These are phyloP conservation scores for Pezicula rhizophila DNA, from an alignment of 2,329 filamentous ascomycete species.

Conservation along the genomic window DNA sequence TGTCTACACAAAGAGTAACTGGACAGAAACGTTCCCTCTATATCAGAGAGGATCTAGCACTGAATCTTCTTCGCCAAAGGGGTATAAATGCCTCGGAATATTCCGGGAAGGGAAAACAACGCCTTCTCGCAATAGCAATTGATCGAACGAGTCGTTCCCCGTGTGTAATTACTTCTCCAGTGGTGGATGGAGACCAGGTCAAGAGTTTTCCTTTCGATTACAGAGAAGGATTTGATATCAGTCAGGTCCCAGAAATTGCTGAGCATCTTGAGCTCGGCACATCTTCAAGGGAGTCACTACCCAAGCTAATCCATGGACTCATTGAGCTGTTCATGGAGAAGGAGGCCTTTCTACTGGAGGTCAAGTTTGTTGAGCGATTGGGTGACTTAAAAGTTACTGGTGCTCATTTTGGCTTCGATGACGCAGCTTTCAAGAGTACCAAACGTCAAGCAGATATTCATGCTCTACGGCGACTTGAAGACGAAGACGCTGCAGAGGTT, in stretches of 20 bases:
- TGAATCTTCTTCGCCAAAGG: slow-evolving; percentile 48
- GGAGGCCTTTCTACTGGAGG: slow-evolving; percentile 58
- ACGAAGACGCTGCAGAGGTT: slow-evolving; percentile 49
- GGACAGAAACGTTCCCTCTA: slow-evolving; percentile 46
- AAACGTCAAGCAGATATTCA: slow-evolving; percentile 58
- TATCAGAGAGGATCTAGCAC: slow-evolving; percentile 45
- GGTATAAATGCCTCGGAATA: slow-evolving; percentile 37
- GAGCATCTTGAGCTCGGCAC: slow-evolving; percentile 44
- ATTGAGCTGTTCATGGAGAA: slow-evolving; percentile 55
- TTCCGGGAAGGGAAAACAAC: slow-evolving; percentile 31
- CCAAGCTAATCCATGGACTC: slow-evolving; percentile 45
- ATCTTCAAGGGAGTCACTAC: slow-evolving; percentile 36
- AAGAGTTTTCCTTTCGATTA: slow-evolving; percentile 60
- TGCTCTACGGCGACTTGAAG: slow-evolving; percentile 42
- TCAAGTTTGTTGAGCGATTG: slow-evolving; percentile 36
- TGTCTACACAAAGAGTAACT: neutral
- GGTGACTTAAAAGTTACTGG: slow-evolving; percentile 42
- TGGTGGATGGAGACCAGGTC: slow-evolving; percentile 31
- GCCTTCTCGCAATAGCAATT: slow-evolving; percentile 57
- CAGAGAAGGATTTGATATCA: slow-evolving; percentile 36
- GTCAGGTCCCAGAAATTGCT: slow-evolving; percentile 35
- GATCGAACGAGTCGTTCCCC: slow-evolving; percentile 57
- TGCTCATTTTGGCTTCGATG: slow-evolving; percentile 61
- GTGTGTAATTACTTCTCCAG: slow-evolving; percentile 55
- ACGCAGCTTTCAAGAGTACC: slow-evolving; percentile 58